Evolutionary conservation across 176 grass and related monocot species (phyloP).

Genomic region (Hordeum vulgare): DNA sequence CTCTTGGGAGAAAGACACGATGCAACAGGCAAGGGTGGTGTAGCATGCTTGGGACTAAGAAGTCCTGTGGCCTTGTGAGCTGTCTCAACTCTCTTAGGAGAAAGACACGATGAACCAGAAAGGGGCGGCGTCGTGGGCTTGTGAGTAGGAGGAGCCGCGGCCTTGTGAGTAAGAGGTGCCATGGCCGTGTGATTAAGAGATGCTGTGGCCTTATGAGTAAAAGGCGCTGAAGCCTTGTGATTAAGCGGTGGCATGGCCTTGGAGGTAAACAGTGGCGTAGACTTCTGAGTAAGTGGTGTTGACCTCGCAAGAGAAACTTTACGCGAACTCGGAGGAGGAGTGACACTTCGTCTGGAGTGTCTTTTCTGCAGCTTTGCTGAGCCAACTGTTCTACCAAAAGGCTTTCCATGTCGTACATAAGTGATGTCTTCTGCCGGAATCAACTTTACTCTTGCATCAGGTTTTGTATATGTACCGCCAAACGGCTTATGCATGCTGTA

Average conservation of each 20-base stretch:
- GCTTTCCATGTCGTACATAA: constrained; percentile 25
- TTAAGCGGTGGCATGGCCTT: neutral
- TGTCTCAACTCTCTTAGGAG: neutral
- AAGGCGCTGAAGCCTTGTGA: neutral
- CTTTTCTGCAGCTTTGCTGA: constrained; percentile 9
- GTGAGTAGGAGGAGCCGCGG: no score
- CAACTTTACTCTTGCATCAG: constrained; percentile 45
- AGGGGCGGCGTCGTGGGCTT: neutral
- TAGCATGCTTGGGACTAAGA: neutral
- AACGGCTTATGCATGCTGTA: constrained; percentile 12
- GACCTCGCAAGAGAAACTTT: constrained; percentile 16
- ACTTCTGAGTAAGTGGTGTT: neutral
- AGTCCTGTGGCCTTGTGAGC: neutral
- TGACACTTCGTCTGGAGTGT: constrained; percentile 18
- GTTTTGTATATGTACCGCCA: constrained; percentile 33
- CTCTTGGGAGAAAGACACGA: neutral
- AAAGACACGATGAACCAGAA: neutral
- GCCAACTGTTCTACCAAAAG: constrained; percentile 17
- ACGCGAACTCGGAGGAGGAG: constrained; percentile 23
- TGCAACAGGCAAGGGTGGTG: neutral
- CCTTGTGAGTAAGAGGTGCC: neutral
- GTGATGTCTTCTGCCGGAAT: constrained; percentile 54
- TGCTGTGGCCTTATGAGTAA: constrained; percentile 7
- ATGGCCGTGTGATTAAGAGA: neutral
- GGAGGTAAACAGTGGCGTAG: neutral